Evolutionary conservation across 345 rosid species (phyloP), one percentile per base, ranked within the genome.

Genomic region (Dimocarpus longan): DNA sequence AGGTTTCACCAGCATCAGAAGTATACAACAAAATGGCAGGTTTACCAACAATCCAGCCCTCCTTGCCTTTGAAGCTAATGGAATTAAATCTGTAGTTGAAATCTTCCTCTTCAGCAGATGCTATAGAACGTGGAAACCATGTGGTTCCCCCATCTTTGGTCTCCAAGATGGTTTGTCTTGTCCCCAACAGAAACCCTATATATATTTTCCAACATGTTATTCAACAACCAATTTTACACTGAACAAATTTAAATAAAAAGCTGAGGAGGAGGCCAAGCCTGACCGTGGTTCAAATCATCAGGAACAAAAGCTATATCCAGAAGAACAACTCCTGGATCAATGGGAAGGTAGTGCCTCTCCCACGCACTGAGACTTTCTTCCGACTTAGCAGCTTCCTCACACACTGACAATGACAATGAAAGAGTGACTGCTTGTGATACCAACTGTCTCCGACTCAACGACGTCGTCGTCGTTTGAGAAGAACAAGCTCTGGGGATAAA

Each of bases 1-100:
- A 95, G 80, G 87, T 93, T 72, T 88, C 91, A 70, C 97, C 98
- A 19, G 89, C 93, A 75, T 93, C 91, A 5, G 92, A 75, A 46
- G 97, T 95, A 82, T 95, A 85, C 86, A 95, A 78, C 82, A 95
- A 90, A 76, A 95, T 93, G 6, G 96, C 87, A 71, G 98, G 99
- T 75, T 95, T 95, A 18, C 98, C 96, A 68, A 95, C 91, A 80
- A 95, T 95, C 98, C 99, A 95, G 6, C 99, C 99, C 81, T 95
- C 93, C 81, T 92, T 95, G 18, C 98, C 98, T 76, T 84, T 84
- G 79, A 95, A 95, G 72, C 96, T 92, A 50, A 93, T 89, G 15
- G 98, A 89, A 82, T 95, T 95, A 80, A 95, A 95, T 74, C 99
- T 91, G 44, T 93, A 95, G 80, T 95, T 95, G 84, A 95, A 95